Evolutionary conservation across 1,284 basidiomycete genomes (phyloP).

Genomic region (Rhodofomes roseus): DNA sequence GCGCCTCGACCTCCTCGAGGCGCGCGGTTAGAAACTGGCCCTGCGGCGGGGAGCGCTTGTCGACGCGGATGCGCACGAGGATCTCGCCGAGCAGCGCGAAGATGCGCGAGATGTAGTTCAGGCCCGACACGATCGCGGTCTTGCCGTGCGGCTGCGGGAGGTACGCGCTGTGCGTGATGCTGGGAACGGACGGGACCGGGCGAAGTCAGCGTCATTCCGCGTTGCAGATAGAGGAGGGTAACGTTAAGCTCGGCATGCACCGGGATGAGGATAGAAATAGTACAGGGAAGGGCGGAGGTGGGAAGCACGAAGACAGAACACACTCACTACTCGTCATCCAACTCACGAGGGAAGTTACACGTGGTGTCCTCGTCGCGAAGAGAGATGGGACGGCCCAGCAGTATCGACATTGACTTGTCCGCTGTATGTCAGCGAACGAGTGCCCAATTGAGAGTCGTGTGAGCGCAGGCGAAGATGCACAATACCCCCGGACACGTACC

Average conservation of each 20-base stretch:
- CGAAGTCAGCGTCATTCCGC: conserved; percentile 1
- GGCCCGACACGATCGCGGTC: conserved; percentile 77
- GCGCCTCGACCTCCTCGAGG: conserved; percentile 73
- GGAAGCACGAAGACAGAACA: not conserved
- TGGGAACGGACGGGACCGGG: conserved; percentile 29
- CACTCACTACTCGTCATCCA: conserved; percentile 83
- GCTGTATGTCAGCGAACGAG: conserved; percentile 38
- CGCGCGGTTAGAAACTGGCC: conserved; percentile 79
- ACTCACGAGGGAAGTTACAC: conserved; percentile 79
- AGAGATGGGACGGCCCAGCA: conserved; percentile 76
- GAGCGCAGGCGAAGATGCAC: not conserved
- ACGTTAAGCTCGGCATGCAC: conserved; percentile 29
- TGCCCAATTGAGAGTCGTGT: conserved; percentile 2
- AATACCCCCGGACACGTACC: conserved; percentile 38
- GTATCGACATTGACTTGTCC: conserved; percentile 85
- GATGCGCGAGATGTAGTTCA: conserved; percentile 84
- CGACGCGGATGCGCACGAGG: conserved; percentile 77
- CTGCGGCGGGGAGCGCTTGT: conserved; percentile 78
- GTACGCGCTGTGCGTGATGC: conserved; percentile 78
- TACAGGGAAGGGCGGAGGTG: not conserved
- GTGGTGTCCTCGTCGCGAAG: conserved; percentile 85
- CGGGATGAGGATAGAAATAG: conserved; percentile 1
- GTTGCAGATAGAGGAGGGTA: not conserved
- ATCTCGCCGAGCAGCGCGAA: conserved; percentile 82
- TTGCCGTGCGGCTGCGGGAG: conserved; percentile 79